Evolutionary conservation across 78 protist species (phyloP).

Genomic region (Bodo saltans): DNA sequence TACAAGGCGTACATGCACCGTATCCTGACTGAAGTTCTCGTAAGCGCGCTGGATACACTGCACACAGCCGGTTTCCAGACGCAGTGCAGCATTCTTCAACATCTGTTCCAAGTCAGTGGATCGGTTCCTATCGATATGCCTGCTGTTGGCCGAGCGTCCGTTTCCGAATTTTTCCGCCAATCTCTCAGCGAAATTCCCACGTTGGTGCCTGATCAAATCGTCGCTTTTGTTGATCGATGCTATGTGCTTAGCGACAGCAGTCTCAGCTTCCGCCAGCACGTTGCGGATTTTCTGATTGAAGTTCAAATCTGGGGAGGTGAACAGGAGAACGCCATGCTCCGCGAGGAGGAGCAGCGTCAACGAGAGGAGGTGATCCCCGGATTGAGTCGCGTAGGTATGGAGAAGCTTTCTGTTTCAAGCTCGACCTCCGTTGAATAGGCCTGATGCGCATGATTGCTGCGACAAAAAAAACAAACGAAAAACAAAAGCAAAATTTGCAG

Average conservation of each 20-base stretch:
- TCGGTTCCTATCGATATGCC: too few species aligned
- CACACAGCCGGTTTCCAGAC: slow-evolving; percentile 54
- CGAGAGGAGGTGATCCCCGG: neutral
- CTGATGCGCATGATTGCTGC: too few species aligned
- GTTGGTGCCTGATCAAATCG: neutral
- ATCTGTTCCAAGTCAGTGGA: neutral
- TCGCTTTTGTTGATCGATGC: neutral
- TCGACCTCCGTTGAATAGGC: too few species aligned
- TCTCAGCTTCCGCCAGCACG: neutral
- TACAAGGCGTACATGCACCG: slow-evolving; percentile 30
- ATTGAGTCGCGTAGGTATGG: too few species aligned
- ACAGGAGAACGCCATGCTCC: neutral
- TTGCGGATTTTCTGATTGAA: neutral
- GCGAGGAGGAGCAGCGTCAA: neutral
- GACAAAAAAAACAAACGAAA: too few species aligned
- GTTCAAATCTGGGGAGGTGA: neutral
- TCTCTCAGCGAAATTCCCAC: neutral
- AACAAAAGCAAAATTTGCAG: too few species aligned
- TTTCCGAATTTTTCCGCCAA: slow-evolving; percentile 1
- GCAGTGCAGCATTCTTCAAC: slow-evolving; percentile 37
- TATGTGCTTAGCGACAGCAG: neutral
- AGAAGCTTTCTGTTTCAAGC: too few species aligned
- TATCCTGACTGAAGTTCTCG: slow-evolving; percentile 53
- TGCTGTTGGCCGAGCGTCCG: neutral
- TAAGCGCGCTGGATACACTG: slow-evolving; percentile 69